Base-by-base conservation (phyloP, 306 rosid species). In the Oemleria cerasiformis region DNA sequence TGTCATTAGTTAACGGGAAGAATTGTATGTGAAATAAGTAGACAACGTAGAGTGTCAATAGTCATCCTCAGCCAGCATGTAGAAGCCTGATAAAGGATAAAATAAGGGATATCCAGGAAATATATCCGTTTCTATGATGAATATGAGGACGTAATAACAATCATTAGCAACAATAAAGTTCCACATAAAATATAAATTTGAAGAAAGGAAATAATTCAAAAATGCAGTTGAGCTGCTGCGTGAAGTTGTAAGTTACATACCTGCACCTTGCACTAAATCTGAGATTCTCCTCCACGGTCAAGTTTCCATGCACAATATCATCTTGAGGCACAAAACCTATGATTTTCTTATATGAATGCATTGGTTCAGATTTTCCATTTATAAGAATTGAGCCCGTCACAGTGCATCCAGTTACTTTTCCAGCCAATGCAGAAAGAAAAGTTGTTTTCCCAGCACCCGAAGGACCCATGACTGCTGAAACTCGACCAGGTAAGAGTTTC, bases 371-470 rank as follows among this genome's bases (percentile, higher is more conserved):
- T 77, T 78, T 88, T 78, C 96, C 96, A 78, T 88, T 90, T 30
- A 90, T 79, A 53, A 88, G 72, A 74, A 88, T 80, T 79, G 85
- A 88, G 41, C 96, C 96, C 20, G 79, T 77, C 68, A 83, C 67
- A 13, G 82, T 81, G 84, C 92, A 88, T 36, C 94, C 94, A 68
- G 84, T 76, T 69, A 81, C 76, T 74, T 90, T 90, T 67, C 96
- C 96, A 1, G 94, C 83, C 80, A 88, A 79, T 73, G 96, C 90
- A 20, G 94, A 83, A 47, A 90, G 96, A 81, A 88, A 90, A 43
- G 96, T 90, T n/a, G 96, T 90, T 82, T 90, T 90, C 38, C 96
- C 96, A 44, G 92, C 94, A 66, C 96, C 96, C 4, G 94, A 90
- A 79, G 96, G 96, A 77, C 96, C 96, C 96, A 90, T 90, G 68